Evolutionary conservation across 371 early-diverging fungal species (phyloP).

Genomic region (Zychaea mexicana): DNA sequence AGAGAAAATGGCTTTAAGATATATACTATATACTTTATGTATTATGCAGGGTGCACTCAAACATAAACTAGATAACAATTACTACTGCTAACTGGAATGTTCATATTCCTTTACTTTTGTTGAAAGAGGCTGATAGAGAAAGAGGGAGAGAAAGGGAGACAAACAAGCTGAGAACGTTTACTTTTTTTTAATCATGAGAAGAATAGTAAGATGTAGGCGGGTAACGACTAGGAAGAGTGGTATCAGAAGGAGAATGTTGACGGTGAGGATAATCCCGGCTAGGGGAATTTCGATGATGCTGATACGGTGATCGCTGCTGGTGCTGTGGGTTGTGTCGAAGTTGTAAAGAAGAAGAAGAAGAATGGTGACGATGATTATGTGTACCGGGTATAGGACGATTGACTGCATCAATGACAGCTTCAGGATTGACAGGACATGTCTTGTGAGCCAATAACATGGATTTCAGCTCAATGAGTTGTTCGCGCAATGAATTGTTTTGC

Average conservation of each 20-base stretch:
- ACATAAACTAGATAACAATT: too few relatives aligned
- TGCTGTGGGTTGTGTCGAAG: too few relatives aligned
- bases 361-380: background rate
- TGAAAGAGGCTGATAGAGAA: too few relatives aligned
- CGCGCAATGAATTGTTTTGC: slow-evolving; percentile 52
- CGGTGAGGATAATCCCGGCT: too few relatives aligned
- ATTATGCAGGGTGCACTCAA: too few relatives aligned
- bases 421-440: slow-evolving; percentile 55
- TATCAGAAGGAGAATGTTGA: too few relatives aligned
- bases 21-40: too few relatives aligned
- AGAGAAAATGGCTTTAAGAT: too few relatives aligned
- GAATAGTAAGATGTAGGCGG: background rate
- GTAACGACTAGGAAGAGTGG: too few relatives aligned
- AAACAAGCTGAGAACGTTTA: background rate
- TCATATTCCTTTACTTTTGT: too few relatives aligned
- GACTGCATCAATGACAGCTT: slow-evolving; percentile 19
- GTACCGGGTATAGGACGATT: slow-evolving; percentile 12
- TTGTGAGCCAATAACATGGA: slow-evolving; percentile 62
- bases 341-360: too few relatives aligned
- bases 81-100: too few relatives aligned
- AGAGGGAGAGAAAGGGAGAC: background rate
- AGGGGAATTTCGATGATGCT: background rate
- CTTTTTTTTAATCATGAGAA: background rate
- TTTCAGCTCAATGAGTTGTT: slow-evolving; percentile 56
- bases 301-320: background rate